Conservation (phyloP, 345 rosid species). For the Dipteronia dyeriana region DNA sequence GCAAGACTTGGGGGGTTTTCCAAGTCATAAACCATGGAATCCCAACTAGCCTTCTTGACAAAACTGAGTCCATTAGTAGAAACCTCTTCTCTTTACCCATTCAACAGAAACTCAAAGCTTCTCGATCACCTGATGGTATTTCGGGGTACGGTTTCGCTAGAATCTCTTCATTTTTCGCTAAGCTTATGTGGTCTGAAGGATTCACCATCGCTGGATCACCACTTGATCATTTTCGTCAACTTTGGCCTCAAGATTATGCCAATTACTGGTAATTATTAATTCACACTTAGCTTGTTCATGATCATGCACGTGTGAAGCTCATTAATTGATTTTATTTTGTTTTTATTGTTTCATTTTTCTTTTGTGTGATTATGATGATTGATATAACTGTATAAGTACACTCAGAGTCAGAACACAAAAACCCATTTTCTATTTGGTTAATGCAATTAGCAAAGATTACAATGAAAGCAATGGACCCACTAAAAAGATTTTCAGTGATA, state of each 20-base stretch:
- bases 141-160: conserved; percentile 86
- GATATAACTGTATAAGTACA: conserved; percentile 12
- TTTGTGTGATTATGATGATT: background rate
- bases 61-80: conserved; percentile 42
- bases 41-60: conserved; percentile 46
- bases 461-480: conserved; percentile 58
- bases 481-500: background rate
- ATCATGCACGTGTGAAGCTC: conserved; percentile 26
- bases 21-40: conserved; percentile 79
- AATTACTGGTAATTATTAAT: conserved; percentile 57
- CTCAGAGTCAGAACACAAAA: background rate
- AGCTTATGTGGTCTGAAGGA: conserved; percentile 98
- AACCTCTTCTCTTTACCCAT: conserved; percentile 62
- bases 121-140: conserved; percentile 63
- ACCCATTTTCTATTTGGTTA: conserved; percentile 27
- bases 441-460: conserved; percentile 40
- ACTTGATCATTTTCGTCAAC: conserved; percentile 63
- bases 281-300: background rate
- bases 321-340: background rate
- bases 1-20: conserved; percentile 79
- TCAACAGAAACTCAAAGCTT: conserved; percentile 67
- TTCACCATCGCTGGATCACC: conserved; percentile 87
- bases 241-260: conserved; percentile 75
- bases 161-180: conserved; percentile 73
- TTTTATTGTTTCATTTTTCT: background rate